Base-by-base conservation (phyloP, 192 early-diverging fungal genomes). In the Coemansia sp. region DNA sequence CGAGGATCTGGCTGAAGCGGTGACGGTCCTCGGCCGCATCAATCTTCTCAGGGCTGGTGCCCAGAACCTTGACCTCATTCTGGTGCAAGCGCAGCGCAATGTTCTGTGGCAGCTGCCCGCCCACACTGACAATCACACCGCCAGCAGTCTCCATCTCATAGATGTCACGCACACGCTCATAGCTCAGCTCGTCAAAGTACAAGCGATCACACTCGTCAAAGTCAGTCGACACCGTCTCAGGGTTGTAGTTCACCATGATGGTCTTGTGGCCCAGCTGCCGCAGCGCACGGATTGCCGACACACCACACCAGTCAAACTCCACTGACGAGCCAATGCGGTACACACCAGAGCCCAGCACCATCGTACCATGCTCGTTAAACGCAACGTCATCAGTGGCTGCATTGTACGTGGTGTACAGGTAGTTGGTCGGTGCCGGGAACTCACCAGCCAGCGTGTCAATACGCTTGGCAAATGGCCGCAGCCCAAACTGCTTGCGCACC, bases 221-320 rank as follows among this genome's bases (percentile, higher is more conserved):
- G 74, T 98, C 96, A 22, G 96, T 96, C 14, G 94, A 96, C 22
- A 98, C 96, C 1, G 96, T 98, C 75, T 98, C 96, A 13, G 96
- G 96, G 75, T 98, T 98, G 86, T 98, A 98, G 81, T 98, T 98
- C 64, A 98, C 88, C 94, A 96, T 97, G 16, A 98, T 83, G 1
- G 96, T 98, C 69, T 88, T 88, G 66, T 86, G 84, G 54, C 92
- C 92, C 26, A 91, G 66, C 32, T 85, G 69, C 27, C 92, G 89
- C 11, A 98, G 85, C n/a, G 86, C 86, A 54, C 92, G 93, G 72
- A 93, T 93, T 48, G 85, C 86, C 20, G 85, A 86, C 9, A 90
- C 89, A 59, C 86, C 90, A 54, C 90, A 94, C 93, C 93, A 96
- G 78, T 97, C 94, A 75, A 98, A 98, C 76, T 97, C 94, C n/a